Base-by-base conservation (phyloP, 169 alveolate species). In the Pseudocohnilembus persalinus region DNA sequence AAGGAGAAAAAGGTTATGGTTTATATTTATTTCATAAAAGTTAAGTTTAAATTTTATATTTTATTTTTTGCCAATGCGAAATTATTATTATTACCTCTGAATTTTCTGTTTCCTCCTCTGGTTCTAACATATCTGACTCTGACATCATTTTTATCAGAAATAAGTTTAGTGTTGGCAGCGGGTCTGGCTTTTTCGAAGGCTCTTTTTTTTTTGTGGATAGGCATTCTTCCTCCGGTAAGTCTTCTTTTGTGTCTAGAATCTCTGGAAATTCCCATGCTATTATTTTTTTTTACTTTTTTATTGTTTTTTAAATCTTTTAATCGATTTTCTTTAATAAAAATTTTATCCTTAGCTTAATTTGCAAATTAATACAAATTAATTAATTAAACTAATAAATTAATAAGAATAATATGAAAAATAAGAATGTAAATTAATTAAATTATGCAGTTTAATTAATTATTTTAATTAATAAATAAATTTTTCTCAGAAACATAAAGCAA, bases 161-260 rank as follows among this genome's bases (percentile, higher is more conserved):
- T 99, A 87, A 99, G 94, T 93, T 98, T 98, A 87, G 99, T 98
- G 92, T 96, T 96, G 77, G 99, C 97, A 31, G 99, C 96, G 73
- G 99, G 99, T 89, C 99, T 96, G 77, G 99, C 99, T 97, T 98
- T 95, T 92, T 98, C 99, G 94, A 94, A 98, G 96, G 98, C 98
- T 88, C 99, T 95, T 97, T 99, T 99, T 98, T 99, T 98, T 93
- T 98, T 95, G 96, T 98, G 99, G 83, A 98, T 96, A 90, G 99
- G 99, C 97, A 97, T 97, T 82, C 99, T 98, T 63, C 99, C 99
- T 88, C 99, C 99, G 74, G 99, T 98, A 86, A 96, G 95, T 92
- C 99, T 98, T 94, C 99, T 98, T 93, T 99, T 99, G 96, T 98
- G 99, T 91, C 99, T 97, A 83, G 99, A 96, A 95, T 99, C 99